phyloP scores from a whole-genome alignment of 495 filamentous ascomycete species.

The Neurospora sp. region DNA sequence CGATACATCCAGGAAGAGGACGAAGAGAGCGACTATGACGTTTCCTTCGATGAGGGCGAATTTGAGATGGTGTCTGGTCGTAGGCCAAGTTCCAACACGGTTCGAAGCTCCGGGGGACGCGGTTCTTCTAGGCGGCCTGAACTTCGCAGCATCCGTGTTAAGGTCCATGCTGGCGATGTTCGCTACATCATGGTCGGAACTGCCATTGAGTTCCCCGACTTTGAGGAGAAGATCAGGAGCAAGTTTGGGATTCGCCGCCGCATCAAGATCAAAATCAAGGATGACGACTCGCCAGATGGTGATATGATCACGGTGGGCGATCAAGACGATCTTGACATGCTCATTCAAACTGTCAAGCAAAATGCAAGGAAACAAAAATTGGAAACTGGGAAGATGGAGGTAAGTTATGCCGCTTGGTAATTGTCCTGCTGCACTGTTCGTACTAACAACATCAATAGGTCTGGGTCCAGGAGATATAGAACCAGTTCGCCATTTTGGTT shows the following conservation, averaged over 20 bases:
- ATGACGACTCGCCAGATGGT: slow-evolving; percentile 61
- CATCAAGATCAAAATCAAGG: slow-evolving; percentile 77
- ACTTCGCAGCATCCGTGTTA: slow-evolving; percentile 63
- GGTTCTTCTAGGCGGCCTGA: slow-evolving; percentile 37
- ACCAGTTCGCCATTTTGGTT: not conserved
- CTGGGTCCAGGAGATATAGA: slow-evolving; percentile 53
- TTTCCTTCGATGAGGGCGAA: slow-evolving; percentile 58
- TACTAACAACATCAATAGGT: slow-evolving; percentile 37
- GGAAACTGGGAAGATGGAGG: slow-evolving; percentile 94
- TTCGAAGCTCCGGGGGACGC: slow-evolving; percentile 27
- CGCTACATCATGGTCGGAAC: slow-evolving; percentile 81
- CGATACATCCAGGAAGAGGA: slow-evolving; percentile 66
- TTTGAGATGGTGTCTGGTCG: slow-evolving; percentile 68
- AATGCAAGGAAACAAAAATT: slow-evolving; percentile 59
- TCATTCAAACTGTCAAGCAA: slow-evolving; percentile 54
- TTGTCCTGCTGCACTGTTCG: not conserved
- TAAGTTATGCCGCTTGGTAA: slow-evolving; percentile 35
- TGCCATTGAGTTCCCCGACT: slow-evolving; percentile 60
- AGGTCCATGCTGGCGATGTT: slow-evolving; percentile 87
- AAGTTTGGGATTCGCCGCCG: slow-evolving; percentile 67
- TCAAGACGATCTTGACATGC: slow-evolving; percentile 89
- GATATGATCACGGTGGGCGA: slow-evolving; percentile 97
- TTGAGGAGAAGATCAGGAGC: slow-evolving; percentile 64
- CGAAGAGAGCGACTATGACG: slow-evolving; percentile 59
- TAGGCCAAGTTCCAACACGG: slow-evolving; percentile 28